phyloP scores from a whole-genome alignment of 2,329 filamentous ascomycete species.

The Colletotrichum paranaense region DNA sequence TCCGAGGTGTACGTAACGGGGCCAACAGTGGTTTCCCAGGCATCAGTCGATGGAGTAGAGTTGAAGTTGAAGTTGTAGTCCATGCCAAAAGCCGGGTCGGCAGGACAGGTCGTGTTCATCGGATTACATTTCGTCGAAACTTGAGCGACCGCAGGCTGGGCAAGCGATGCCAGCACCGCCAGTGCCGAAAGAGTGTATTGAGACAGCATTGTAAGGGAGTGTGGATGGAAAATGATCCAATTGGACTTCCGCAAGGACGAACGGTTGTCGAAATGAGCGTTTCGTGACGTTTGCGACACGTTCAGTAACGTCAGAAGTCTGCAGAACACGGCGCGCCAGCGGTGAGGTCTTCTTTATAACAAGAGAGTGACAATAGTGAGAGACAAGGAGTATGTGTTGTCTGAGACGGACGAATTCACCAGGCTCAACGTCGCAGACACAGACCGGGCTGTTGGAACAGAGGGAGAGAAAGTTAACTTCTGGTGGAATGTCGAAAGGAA shows the following conservation, averaged over 20 bases:
- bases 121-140: conserved; percentile 85
- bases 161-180: conserved; percentile 55
- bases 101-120: conserved; percentile 74
- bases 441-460: conserved; percentile 3
- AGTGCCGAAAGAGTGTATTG: conserved; percentile 46
- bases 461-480: conserved; percentile 4
- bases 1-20: conserved; percentile 69
- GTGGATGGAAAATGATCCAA: background rate
- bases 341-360: background rate
- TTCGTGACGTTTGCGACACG: conserved; percentile 5
- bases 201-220: conserved; percentile 39
- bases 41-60: conserved; percentile 63
- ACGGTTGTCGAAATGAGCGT: background rate
- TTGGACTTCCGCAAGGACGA: background rate
- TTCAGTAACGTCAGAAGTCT: conserved; percentile 18
- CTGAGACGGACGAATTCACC: background rate
- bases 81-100: conserved; percentile 77
- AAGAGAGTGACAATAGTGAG: conserved; percentile 30
- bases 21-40: conserved; percentile 79
- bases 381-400: conserved; percentile 9
- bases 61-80: conserved; percentile 74
- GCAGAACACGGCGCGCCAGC: background rate
- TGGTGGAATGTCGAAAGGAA: background rate
- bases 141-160: conserved; percentile 71
- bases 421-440: conserved; percentile 8